Evolutionary conservation across 106 monocot genomes (phyloP).

Genomic region (Dendrobium officinale): DNA sequence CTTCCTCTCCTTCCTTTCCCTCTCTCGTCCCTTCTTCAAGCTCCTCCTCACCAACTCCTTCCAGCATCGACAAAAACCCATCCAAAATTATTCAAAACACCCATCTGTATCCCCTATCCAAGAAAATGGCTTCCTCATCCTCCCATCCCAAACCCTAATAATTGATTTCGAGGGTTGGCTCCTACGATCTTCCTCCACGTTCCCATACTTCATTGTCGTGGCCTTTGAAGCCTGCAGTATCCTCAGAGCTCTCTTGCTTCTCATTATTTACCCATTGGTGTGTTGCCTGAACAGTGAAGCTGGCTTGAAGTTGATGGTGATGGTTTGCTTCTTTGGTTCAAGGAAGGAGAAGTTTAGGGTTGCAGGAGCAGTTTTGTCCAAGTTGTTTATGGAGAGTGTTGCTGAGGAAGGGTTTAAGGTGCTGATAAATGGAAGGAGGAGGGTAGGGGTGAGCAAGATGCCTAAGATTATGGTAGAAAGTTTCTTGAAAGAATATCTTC

Average conservation of each 20-base stretch:
- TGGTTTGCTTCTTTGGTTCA: slow-evolving; percentile 52
- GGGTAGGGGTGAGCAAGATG: slow-evolving; percentile 48
- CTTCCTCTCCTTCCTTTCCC: background rate
- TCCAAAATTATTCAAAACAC: background rate
- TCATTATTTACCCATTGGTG: slow-evolving; percentile 47
- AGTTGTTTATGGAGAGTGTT: slow-evolving; percentile 54
- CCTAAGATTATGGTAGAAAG: slow-evolving; percentile 73
- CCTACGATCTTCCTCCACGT: slow-evolving; percentile 35
- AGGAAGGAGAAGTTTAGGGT: slow-evolving; percentile 36
- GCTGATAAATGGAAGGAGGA: slow-evolving; percentile 18
- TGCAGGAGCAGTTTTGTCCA: slow-evolving; percentile 52
- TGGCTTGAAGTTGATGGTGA: slow-evolving; percentile 32
- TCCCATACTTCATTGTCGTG: slow-evolving; percentile 90
- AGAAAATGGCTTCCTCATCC: background rate
- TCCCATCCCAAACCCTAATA: slow-evolving; percentile 2
- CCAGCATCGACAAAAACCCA: background rate
- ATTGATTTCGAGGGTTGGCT: slow-evolving; percentile 47
- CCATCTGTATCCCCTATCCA: background rate
- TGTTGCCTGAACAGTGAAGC: slow-evolving; percentile 22
- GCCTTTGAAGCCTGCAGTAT: slow-evolving; percentile 60
- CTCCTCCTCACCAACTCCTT: background rate
- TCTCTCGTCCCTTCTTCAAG: background rate
- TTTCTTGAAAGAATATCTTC: slow-evolving; percentile 61
- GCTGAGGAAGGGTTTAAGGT: slow-evolving; percentile 51
- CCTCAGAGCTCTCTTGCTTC: slow-evolving; percentile 56